Evolutionary conservation across 495 filamentous ascomycete genomes (phyloP).

Genomic region (Neurospora sp.): DNA sequence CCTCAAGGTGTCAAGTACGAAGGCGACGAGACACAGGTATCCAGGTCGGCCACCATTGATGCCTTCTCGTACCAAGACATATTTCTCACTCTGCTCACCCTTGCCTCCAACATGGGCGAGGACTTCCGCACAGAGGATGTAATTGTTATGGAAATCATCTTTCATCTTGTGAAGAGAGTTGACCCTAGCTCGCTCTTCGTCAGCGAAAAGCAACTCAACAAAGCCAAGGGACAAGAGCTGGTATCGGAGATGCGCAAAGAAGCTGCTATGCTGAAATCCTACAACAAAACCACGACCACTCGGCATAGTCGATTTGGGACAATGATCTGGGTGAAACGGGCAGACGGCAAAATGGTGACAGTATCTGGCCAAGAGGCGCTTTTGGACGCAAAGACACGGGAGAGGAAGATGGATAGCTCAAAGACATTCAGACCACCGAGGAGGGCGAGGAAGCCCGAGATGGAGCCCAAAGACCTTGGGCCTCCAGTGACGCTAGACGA

Average conservation of each 20-base stretch:
- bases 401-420: slow-evolving; percentile 77
- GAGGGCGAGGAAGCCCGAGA: slow-evolving; percentile 51
- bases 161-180: slow-evolving; percentile 84
- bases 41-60: slow-evolving; percentile 77
- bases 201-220: slow-evolving; percentile 57
- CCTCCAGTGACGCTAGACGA: slow-evolving; percentile 56
- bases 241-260: slow-evolving; percentile 66
- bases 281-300: slow-evolving; percentile 71
- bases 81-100: slow-evolving; percentile 68
- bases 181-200: slow-evolving; percentile 81
- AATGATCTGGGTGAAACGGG: slow-evolving; percentile 92
- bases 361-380: slow-evolving; percentile 82
- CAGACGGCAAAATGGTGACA: slow-evolving; percentile 69
- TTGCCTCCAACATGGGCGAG: slow-evolving; percentile 83
- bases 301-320: slow-evolving; percentile 92
- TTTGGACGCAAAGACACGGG: slow-evolving; percentile 58
- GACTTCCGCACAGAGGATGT: slow-evolving; percentile 87
- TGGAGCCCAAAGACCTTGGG: slow-evolving; percentile 66
- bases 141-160: slow-evolving; percentile 77
- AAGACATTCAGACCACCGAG: slow-evolving; percentile 86
- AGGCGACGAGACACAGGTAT: slow-evolving; percentile 79
- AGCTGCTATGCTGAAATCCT: slow-evolving; percentile 63
- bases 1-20: slow-evolving; percentile 45
- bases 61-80: slow-evolving; percentile 86
- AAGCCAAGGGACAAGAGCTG: slow-evolving; percentile 63